A percentile compares a stretch with the other conserved stretches of the same genome.
These are phyloP conservation scores for Salvia sclarea DNA, from an alignment of 305 asterid genomes.

Conservation along the genomic window DNA sequence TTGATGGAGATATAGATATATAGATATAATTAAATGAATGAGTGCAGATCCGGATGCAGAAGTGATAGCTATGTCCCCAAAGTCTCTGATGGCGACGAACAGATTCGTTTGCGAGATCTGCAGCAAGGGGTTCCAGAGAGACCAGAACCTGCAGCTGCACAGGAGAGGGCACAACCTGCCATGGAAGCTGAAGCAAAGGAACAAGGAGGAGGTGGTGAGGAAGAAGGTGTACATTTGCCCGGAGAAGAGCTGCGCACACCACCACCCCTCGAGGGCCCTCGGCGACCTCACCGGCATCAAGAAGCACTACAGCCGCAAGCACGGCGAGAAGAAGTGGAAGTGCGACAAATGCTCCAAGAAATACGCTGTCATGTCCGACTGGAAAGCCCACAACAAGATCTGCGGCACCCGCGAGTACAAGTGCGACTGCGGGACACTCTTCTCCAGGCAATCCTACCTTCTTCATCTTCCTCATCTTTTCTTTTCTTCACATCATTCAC, in stretches of 20 bases:
- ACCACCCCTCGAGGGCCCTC: slow-evolving; percentile 73
- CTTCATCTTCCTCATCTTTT: no score
- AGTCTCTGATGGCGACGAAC: slow-evolving; percentile 80
- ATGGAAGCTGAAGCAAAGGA: slow-evolving; percentile 83
- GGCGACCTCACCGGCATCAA: slow-evolving; percentile 83
- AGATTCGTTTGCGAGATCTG: slow-evolving; percentile 84
- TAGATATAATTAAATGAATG: no score
- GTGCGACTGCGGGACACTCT: slow-evolving; percentile 87
- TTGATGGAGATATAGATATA: no score
- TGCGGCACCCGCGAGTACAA: slow-evolving; percentile 86
- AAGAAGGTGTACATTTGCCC: slow-evolving; percentile 83
- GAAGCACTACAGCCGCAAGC: slow-evolving; percentile 73
- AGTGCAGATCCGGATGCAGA: slow-evolving; percentile 83
- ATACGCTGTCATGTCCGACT: slow-evolving; percentile 81
- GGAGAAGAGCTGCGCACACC: slow-evolving; percentile 70
- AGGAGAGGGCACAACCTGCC: slow-evolving; percentile 87
- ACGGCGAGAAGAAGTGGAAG: slow-evolving; percentile 88
- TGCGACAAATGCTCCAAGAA: slow-evolving; percentile 82
- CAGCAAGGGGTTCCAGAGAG: slow-evolving; percentile 88
- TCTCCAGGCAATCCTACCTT: no score
- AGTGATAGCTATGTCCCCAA: slow-evolving; percentile 78
- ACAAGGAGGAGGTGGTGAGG: slow-evolving; percentile 52
- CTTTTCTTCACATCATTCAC: no score
- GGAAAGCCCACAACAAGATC: slow-evolving; percentile 89
- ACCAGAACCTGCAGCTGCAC: slow-evolving; percentile 86